phyloP scores from a whole-genome alignment of 805 yeast species.

The Zygosaccharomyces rouxii region DNA sequence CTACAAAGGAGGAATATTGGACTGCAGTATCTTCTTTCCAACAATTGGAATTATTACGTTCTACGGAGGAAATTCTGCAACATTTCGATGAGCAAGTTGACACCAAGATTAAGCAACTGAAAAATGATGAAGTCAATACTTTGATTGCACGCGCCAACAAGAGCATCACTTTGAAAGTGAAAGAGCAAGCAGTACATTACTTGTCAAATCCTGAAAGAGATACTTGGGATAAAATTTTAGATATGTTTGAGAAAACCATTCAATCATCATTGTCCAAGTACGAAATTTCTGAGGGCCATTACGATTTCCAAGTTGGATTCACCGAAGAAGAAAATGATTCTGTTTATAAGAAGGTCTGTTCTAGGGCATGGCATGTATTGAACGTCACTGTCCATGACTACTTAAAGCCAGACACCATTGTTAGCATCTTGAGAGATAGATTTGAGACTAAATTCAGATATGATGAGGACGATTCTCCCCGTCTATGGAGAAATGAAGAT shows the following conservation, averaged over 20 bases:
- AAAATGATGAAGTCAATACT: constrained; percentile 39
- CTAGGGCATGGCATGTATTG: constrained; percentile 62
- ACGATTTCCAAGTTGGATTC: constrained; percentile 68
- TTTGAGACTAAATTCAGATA: constrained; percentile 83
- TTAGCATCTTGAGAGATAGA: constrained; percentile 63
- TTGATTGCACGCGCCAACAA: constrained; percentile 44
- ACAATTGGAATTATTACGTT: constrained; percentile 25
- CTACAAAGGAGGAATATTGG: constrained; percentile 16
- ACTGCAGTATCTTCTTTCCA: constrained; percentile 28
- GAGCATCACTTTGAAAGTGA: constrained; percentile 43
- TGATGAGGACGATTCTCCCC: constrained; percentile 77
- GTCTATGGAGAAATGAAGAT: constrained; percentile 66
- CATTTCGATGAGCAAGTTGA: constrained; percentile 25
- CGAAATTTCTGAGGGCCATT: constrained; percentile 21
- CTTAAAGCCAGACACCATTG: constrained; percentile 60
- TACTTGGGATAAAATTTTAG: constrained; percentile 59
- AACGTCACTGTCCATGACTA: constrained; percentile 55
- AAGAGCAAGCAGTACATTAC: constrained; percentile 46
- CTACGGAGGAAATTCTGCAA: constrained; percentile 2
- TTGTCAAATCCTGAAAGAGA: constrained; percentile 47
- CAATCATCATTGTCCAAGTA: constrained; percentile 33
- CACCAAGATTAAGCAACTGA: constrained; percentile 33
- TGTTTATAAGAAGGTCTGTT: constrained; percentile 43
- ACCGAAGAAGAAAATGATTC: constrained; percentile 37
- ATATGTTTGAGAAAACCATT: constrained; percentile 40